Evolutionary conservation across 345 rosid species (phyloP).

Genomic region (Brassica incana): DNA sequence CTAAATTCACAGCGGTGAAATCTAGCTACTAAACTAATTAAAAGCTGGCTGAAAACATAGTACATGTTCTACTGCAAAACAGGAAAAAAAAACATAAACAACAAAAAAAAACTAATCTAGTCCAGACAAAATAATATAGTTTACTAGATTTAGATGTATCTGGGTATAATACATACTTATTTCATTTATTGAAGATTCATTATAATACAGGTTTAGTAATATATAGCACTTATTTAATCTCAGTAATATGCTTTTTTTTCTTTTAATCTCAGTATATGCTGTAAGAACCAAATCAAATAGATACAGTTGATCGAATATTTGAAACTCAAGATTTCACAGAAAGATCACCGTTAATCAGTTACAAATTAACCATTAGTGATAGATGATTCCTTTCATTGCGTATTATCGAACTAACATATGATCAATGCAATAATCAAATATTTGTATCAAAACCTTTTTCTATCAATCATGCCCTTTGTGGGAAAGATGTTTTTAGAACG

Average conservation of each 20-base stretch:
- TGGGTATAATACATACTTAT: background rate
- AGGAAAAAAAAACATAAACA: background rate
- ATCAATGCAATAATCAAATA: background rate
- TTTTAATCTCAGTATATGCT: background rate
- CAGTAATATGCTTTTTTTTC: background rate
- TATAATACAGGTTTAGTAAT: background rate
- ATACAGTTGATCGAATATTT: background rate
- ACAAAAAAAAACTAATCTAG: background rate
- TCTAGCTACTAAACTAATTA: background rate
- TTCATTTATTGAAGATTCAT: background rate
- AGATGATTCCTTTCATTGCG: background rate
- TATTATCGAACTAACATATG: background rate
- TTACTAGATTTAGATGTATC: background rate
- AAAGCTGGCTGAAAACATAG: background rate
- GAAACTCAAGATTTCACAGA: background rate
- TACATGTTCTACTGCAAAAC: background rate
- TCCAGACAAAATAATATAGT: background rate
- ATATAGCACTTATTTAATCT: background rate
- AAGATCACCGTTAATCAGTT: background rate
- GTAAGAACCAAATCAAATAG: background rate
- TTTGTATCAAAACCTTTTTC: background rate
- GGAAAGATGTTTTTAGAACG: conserved; percentile 18
- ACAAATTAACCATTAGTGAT: background rate
- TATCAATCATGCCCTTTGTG: background rate
- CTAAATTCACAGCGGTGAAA: background rate